Conservation (phyloP, 164 flowering plant genomes). For the Brasenia schreberi region DNA sequence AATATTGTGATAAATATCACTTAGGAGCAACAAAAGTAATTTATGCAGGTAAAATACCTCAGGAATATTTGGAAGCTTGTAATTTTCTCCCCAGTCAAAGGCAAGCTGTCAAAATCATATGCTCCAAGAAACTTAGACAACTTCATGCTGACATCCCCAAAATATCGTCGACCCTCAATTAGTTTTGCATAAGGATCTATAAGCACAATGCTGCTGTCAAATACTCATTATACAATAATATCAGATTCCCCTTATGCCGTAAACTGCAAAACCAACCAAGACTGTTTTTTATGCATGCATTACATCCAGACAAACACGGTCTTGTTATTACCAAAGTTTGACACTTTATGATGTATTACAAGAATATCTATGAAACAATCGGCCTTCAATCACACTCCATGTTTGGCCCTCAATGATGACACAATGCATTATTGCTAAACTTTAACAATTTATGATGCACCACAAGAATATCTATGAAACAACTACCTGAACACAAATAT, state of each 20-base stretch:
- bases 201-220: slow-evolving; percentile 55
- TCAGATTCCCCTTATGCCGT: too few relatives aligned
- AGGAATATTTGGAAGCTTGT: slow-evolving; percentile 69
- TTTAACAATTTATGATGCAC: too few relatives aligned
- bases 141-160: slow-evolving; percentile 58
- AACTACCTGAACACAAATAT: slow-evolving; percentile 66
- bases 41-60: slow-evolving; percentile 41
- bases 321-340: too few relatives aligned
- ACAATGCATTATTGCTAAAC: too few relatives aligned
- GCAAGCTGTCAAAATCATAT: slow-evolving; percentile 61
- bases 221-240: too few relatives aligned
- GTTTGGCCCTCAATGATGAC: too few relatives aligned
- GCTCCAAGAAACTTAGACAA: slow-evolving; percentile 61
- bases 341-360: too few relatives aligned
- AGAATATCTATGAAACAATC: too few relatives aligned
- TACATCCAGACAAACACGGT: too few relatives aligned
- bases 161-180: slow-evolving; percentile 65
- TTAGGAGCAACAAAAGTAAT: background rate
- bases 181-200: slow-evolving; percentile 93
- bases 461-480: background rate
- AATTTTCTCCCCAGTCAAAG: slow-evolving; percentile 88
- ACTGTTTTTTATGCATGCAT: too few relatives aligned
- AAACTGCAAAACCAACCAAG: too few relatives aligned
- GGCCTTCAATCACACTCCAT: too few relatives aligned
- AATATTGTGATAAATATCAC: background rate